Evolutionary conservation across 148 eudicot species (phyloP), one percentile per base, ranked within the genome.

Genomic region (Cornus suecica): DNA sequence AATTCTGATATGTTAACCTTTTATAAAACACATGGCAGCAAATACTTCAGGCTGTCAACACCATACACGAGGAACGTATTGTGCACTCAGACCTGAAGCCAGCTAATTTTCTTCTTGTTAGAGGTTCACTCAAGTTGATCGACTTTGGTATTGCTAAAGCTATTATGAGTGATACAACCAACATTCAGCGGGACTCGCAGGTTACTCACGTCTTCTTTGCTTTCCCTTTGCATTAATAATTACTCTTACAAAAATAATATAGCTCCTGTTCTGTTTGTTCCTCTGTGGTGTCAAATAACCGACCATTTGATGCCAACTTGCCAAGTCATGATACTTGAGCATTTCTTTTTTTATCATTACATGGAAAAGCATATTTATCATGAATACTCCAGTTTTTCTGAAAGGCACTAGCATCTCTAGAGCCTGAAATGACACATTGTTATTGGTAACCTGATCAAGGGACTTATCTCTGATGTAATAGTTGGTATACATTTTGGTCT

Each of bases 121-220:
- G 84, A 81, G 99, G 99, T 45, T 91, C 97, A 37, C 71, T 95
- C 73, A 95, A 92, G 85, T 93, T 95, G 69, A 95, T 95, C 34
- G 99, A 95, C 85, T 95, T 95, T 84, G 99, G 99, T 18, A 92
- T 95, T 66, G 97, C 97, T 42, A 92, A 92, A 82, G 97, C 99
- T 66, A 92, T 92, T 68, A 82, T 92, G 99, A 92, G 97, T 74
- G 99, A 95, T 77, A 95, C 99, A 37, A 95, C 99, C 51, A 89
- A 95, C 85, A 95, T 95, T 79, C 99, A 92, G 81, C 87, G 97
- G 48, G 99, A 95, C 78, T 90, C 97, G 34, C 97, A 92, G 99
- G 97, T 94, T 74, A 77, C 28, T 76, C 10, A 64, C 24, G 54
- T 63, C 15, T n/a, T 22, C 68, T 51, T 67, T 16, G 34, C 37